A percentile compares a stretch with the other conserved stretches of the same genome.
Conservation (phyloP, 129 eudicot genomes). For the Apium graveolens region DNA sequence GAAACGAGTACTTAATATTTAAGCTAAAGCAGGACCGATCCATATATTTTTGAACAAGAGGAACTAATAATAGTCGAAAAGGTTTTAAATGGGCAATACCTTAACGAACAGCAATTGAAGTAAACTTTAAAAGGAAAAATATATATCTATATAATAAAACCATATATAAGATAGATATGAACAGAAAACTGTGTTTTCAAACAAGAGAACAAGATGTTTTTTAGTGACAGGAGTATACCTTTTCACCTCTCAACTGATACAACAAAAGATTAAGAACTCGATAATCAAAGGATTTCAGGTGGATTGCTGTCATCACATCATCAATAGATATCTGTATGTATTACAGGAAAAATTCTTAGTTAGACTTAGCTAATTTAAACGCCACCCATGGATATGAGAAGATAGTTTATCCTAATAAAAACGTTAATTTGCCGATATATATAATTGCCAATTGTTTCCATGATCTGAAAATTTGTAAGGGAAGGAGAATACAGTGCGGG, state of each 20-base stretch:
- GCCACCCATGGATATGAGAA: neutral
- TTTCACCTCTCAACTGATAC: conserved; percentile 68
- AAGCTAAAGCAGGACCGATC: neutral
- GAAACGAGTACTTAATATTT: neutral
- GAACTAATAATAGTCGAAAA: neutral
- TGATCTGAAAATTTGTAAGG: neutral
- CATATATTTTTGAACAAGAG: neutral
- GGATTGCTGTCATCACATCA: conserved; percentile 72
- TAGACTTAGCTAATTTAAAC: conserved; percentile 5
- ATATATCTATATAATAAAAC: neutral
- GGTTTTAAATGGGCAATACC: neutral
- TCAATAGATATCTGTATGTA: conserved; percentile 50
- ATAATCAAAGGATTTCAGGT: conserved; percentile 87
- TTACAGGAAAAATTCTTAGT: neutral
- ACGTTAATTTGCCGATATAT: neutral
- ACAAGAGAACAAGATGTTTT: neutral
- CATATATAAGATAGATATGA: neutral
- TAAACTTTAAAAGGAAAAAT: neutral
- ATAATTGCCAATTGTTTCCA: neutral
- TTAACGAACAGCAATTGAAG: neutral
- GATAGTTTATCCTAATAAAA: neutral
- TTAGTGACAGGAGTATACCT: conserved; percentile 34
- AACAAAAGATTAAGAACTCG: conserved; percentile 79
- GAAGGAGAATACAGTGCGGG: neutral
- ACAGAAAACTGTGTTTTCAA: neutral